Conservation (phyloP, 2,329 filamentous ascomycete species). For the Botrytis tulipae region DNA sequence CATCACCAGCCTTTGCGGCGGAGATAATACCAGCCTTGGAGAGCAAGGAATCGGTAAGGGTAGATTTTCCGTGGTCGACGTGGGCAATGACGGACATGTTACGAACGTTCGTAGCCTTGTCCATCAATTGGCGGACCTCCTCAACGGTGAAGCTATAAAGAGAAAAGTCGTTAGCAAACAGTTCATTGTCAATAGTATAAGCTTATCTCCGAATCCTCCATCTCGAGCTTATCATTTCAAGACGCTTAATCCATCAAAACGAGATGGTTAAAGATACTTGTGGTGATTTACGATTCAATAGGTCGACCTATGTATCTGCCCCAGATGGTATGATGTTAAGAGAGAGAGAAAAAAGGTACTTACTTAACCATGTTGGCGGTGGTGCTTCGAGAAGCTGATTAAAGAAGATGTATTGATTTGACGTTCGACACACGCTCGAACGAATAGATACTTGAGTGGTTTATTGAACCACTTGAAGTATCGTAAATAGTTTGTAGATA, state of each 20-base stretch:
- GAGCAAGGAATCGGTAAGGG: constrained; percentile 97
- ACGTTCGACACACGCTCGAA: constrained; percentile 24
- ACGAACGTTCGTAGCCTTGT: constrained; percentile 73
- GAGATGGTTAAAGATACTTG: neutral
- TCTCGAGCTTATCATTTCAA: neutral
- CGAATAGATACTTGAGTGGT: constrained; percentile 16
- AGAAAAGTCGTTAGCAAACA: constrained; percentile 48
- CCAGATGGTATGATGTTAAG: neutral
- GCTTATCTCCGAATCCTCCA: constrained; percentile 20
- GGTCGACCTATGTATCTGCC: neutral
- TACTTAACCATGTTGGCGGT: constrained; percentile 99
- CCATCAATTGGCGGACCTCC: constrained; percentile 78
- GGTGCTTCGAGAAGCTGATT: constrained; percentile 49
- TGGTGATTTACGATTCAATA: neutral
- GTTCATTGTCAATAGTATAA: neutral
- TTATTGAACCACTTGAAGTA: constrained; percentile 15
- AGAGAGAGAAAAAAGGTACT: constrained; percentile 48
- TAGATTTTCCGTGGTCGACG: constrained; percentile 99
- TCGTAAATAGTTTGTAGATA: constrained; percentile 24
- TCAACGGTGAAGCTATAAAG: constrained; percentile 91
- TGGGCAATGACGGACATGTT: constrained; percentile 99
- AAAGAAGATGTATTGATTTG: constrained; percentile 25
- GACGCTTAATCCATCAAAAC: neutral
- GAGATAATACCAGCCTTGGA: constrained; percentile 99
- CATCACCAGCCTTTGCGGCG: constrained; percentile 92